A percentile compares a stretch with the other conserved stretches of the same genome.
Conservation (phyloP, 768 basidiomycete genomes). For the Arthromyces matolae region DNA sequence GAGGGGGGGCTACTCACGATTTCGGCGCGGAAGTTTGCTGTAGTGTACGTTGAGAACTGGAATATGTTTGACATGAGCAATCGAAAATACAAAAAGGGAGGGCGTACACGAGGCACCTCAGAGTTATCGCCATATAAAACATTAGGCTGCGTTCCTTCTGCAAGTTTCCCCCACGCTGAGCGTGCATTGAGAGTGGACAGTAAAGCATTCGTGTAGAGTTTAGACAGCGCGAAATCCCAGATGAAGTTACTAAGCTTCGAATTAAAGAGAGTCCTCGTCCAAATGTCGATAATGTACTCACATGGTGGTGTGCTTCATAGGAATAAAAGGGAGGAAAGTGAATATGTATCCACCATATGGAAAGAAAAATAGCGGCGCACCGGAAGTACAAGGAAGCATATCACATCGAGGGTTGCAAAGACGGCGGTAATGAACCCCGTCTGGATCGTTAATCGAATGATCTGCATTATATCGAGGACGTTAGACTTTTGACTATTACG, state of each 20-base stretch:
- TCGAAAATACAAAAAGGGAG: not conserved
- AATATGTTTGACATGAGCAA: not conserved
- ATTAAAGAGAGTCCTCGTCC: not conserved
- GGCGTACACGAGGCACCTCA: constrained; percentile 5
- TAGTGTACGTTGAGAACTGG: not conserved
- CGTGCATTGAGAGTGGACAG: constrained; percentile 23
- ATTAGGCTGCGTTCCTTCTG: constrained; percentile 13
- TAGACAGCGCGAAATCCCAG: constrained; percentile 27
- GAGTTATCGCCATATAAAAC: constrained; percentile 14
- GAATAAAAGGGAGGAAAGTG: not conserved
- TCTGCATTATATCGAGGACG: not conserved
- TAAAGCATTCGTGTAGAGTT: constrained; percentile 25
- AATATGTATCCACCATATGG: not conserved
- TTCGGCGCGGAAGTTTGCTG: constrained; percentile 3
- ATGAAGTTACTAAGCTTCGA: constrained; percentile 21
- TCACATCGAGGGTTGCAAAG: constrained; percentile 39
- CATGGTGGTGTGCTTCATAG: constrained; percentile 25
- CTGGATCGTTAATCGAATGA: constrained; percentile 33
- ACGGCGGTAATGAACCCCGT: constrained; percentile 36
- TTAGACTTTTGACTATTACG: not conserved
- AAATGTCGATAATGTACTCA: constrained; percentile 4
- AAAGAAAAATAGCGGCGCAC: constrained; percentile 19
- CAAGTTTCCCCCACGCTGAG: constrained; percentile 12
- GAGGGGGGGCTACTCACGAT: not conserved
- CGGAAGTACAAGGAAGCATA: constrained; percentile 39